Percentiles rank a stretch among this genome's conserved stretches.
Evolutionary conservation across 495 filamentous ascomycete genomes (phyloP).

Genomic region (Aspergillus mulundensis): DNA sequence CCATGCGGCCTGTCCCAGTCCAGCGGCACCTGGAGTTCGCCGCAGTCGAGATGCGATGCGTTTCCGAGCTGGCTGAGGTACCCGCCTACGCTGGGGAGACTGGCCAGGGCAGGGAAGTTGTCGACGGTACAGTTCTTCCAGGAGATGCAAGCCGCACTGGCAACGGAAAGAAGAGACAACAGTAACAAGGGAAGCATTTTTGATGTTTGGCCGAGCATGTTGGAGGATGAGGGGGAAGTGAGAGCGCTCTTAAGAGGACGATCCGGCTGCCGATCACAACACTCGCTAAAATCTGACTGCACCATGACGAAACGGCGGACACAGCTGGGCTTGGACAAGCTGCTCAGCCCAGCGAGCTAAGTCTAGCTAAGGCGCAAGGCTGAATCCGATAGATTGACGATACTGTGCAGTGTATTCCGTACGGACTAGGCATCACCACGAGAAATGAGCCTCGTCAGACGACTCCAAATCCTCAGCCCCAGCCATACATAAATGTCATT

Average conservation of each 20-base stretch:
- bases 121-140: slow-evolving; percentile 1
- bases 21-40: slow-evolving; percentile 6
- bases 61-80: neutral
- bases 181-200: neutral
- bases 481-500: too few relatives aligned
- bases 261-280: neutral
- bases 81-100: neutral
- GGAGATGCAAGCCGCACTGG: neutral
- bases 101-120: neutral
- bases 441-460: too few relatives aligned
- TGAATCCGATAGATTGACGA: too few relatives aligned
- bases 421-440: too few relatives aligned
- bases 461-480: too few relatives aligned
- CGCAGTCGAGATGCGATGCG: slow-evolving; percentile 4
- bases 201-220: neutral
- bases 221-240: neutral
- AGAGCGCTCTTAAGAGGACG: neutral
- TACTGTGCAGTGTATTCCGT: too few relatives aligned
- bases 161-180: neutral
- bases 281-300: neutral
- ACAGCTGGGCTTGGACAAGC: too few relatives aligned
- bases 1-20: slow-evolving; percentile 12
- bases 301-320: neutral
- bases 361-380: too few relatives aligned
- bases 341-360: too few relatives aligned